Conservation (phyloP, 1,284 basidiomycete species). For the Rhodotorula sp. region DNA sequence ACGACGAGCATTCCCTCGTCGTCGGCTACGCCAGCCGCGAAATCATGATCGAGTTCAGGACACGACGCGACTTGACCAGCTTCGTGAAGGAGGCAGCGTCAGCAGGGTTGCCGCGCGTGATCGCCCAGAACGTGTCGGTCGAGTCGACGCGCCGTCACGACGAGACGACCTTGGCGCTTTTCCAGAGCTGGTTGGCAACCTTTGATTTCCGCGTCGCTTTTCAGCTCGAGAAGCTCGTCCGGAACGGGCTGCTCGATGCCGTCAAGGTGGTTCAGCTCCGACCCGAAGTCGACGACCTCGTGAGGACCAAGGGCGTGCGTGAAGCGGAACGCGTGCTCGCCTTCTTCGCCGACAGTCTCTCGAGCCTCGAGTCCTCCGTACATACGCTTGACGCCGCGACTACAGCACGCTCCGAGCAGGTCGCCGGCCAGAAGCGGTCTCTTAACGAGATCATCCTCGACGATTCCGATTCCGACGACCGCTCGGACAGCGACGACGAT, state of each 20-base stretch:
- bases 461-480: not conserved
- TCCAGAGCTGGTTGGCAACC: slow-evolving; percentile 9
- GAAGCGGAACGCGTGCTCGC: slow-evolving; percentile 12
- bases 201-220: slow-evolving; percentile 16
- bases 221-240: slow-evolving; percentile 25
- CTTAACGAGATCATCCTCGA: not conserved
- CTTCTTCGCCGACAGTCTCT: slow-evolving; percentile 15
- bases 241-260: slow-evolving; percentile 13
- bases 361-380: not conserved
- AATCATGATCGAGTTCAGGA: slow-evolving; percentile 11
- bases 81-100: not conserved
- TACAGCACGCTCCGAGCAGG: too few species aligned
- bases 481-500: not conserved
- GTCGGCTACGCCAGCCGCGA: slow-evolving; percentile 1
- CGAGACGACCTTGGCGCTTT: not conserved
- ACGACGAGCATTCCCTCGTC: slow-evolving; percentile 5
- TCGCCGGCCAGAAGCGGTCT: not conserved
- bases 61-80: not conserved
- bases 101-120: slow-evolving; percentile 6
- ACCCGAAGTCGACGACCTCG: not conserved
- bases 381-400: not conserved
- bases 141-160: not conserved
- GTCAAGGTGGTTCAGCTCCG: slow-evolving; percentile 9
- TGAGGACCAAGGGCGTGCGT: not conserved
- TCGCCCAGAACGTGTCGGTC: not conserved